Evolutionary conservation across 352 stramenopile species (phyloP).

Genomic region (Phytopythium oedochilum): DNA sequence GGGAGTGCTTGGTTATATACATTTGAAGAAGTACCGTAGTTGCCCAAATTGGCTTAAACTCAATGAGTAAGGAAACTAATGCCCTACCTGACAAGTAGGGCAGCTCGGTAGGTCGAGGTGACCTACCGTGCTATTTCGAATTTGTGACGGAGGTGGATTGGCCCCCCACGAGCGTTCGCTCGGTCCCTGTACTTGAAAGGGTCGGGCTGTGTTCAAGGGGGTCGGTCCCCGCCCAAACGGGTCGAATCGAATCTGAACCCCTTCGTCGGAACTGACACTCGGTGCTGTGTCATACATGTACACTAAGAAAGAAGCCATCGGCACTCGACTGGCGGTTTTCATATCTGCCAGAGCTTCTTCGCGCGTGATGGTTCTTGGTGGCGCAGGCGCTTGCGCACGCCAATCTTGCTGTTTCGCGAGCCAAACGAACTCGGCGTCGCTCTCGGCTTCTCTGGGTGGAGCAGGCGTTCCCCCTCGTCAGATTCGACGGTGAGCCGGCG

Average conservation of each 20-base stretch:
- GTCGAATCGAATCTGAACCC: neutral
- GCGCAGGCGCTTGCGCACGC: neutral
- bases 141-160: conserved; percentile 84
- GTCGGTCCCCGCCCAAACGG: conserved; percentile 52
- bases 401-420: neutral
- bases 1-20: neutral
- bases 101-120: conserved; percentile 36
- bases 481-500: neutral
- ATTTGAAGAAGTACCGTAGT: too few species aligned
- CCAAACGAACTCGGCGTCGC: too few species aligned
- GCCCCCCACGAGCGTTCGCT: conserved; percentile 23
- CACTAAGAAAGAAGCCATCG: too few species aligned
- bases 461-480: neutral
- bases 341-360: too few species aligned
- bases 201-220: conserved; percentile 22
- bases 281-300: too few species aligned
- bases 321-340: too few species aligned
- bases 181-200: conserved; percentile 33
- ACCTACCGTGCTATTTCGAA: conserved; percentile 38
- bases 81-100: conserved; percentile 86
- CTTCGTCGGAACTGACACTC: too few species aligned
- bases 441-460: neutral
- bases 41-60: conserved; percentile 73
- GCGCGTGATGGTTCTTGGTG: neutral
- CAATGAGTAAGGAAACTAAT: conserved; percentile 92